Evolutionary conservation across 2,329 filamentous ascomycete genomes (phyloP).

Genomic region (Claviceps purpurea): DNA sequence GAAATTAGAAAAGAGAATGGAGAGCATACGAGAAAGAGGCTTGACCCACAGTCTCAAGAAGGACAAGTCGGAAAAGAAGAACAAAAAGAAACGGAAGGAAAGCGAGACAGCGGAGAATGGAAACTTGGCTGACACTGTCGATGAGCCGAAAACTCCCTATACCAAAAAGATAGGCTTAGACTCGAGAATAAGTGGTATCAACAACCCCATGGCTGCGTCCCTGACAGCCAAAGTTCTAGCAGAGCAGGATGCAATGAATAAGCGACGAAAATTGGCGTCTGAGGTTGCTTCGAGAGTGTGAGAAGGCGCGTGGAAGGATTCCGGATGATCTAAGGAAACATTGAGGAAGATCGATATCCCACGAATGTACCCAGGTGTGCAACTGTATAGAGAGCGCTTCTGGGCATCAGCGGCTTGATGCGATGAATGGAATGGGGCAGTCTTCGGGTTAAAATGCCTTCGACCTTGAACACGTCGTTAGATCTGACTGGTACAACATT

Average conservation of each 20-base stretch:
- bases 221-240: conserved; percentile 76
- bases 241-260: conserved; percentile 74
- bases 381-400: background rate
- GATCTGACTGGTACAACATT: background rate
- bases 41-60: conserved; percentile 86
- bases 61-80: conserved; percentile 48
- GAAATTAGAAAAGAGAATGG: conserved; percentile 50
- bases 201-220: conserved; percentile 74
- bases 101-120: conserved; percentile 21
- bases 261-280: conserved; percentile 54
- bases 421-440: background rate
- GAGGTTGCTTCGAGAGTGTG: conserved; percentile 4
- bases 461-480: background rate
- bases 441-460: background rate
- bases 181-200: conserved; percentile 50
- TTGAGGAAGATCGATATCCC: conserved; percentile 1
- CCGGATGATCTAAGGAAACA: background rate
- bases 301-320: conserved; percentile 1
- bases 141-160: conserved; percentile 12
- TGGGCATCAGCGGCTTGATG: background rate
- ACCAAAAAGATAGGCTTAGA: conserved; percentile 18
- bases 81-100: conserved; percentile 46
- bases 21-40: conserved; percentile 55
- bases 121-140: conserved; percentile 37
- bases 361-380: background rate